Evolutionary conservation across 2,329 filamentous ascomycete species (phyloP), one percentile per base, ranked within the genome.

Genomic region (Daldinia sp.): DNA sequence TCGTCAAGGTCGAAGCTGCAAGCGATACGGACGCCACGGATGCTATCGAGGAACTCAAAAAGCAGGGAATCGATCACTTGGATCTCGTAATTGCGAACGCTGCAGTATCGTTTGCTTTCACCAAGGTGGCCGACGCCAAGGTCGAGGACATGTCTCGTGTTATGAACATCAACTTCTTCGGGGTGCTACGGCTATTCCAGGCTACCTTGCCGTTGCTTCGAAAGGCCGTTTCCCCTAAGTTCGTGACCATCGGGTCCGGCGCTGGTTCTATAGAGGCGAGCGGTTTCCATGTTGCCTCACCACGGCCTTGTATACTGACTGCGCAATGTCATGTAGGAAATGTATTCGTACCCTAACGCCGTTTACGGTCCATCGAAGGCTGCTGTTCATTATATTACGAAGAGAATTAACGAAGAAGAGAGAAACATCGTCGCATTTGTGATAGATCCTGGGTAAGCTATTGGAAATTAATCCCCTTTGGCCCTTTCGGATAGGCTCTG

Each of bases 61-160:
- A 76, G 10, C 75, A 68, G n/a, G 34, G 74, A 3, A 79, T 86
- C 63, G 68, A 71, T 3, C 71, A 76, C 21, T 70, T 86, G 2
- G 83, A 86, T 63, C 70, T 83, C 4, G 77, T 86, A 1, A 80
- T 87, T 52, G 80, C 83, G 43, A 86, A 86, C 68, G 82, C 83
- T 0, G 83, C 78, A 10, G 78, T 82, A 9, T 69, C 70, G 3
- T 71, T 73, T 3, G 50, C 67, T 13, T 79, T 68, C 34, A 76
- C 75, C 0, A 64, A 68, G 0, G 74, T 78, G 0, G 58, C 68
- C 2, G 73, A 75, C 9, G 73, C 74, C 19, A 72, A 78, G 11
- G 69, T 77, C 6, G 71, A 73, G 4, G 76, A 80, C 19, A 57
- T 83, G 37, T 35, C 68, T 2, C 68, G 73, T 1, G 77, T 81